These are phyloP conservation scores for Kokia cookei DNA, from an alignment of 441 rosid genomes.

Conservation along the genomic window DNA sequence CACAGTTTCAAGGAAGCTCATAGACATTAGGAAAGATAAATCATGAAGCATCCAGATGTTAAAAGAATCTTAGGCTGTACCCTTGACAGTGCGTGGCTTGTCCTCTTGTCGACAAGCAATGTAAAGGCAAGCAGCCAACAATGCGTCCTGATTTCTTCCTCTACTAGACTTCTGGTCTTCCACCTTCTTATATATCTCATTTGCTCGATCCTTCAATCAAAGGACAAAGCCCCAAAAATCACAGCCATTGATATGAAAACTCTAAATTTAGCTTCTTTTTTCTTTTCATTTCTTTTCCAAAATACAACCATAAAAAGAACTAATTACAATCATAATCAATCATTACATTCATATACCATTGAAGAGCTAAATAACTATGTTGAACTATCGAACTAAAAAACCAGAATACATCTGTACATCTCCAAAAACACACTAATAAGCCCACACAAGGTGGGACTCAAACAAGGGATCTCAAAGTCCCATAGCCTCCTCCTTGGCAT, in stretches of 20 bases:
- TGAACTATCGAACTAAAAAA: too few relatives aligned
- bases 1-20: slow-evolving; percentile 55
- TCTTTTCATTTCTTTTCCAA: too few relatives aligned
- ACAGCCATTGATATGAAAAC: neutral
- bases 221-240: slow-evolving; percentile 5
- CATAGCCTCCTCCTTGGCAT: too few relatives aligned
- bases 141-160: slow-evolving; percentile 98
- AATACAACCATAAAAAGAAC: too few relatives aligned
- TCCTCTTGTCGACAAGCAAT: slow-evolving; percentile 98
- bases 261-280: neutral
- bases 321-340: too few relatives aligned
- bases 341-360: too few relatives aligned
- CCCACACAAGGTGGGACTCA: too few relatives aligned
- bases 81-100: slow-evolving; percentile 97
- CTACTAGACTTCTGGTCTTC: slow-evolving; percentile 98
- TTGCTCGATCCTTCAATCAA: slow-evolving; percentile 78
- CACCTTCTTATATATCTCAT: slow-evolving; percentile 93
- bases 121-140: slow-evolving; percentile 96
- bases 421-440: too few relatives aligned
- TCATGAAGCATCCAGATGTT: slow-evolving; percentile 51
- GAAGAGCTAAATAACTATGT: too few relatives aligned
- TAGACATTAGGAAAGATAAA: slow-evolving; percentile 37
- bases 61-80: slow-evolving; percentile 61
- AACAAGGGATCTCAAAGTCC: too few relatives aligned
- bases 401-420: too few relatives aligned